These are phyloP conservation scores for Boletus fagicola DNA, from an alignment of 768 basidiomycete species.

Conservation along the genomic window DNA sequence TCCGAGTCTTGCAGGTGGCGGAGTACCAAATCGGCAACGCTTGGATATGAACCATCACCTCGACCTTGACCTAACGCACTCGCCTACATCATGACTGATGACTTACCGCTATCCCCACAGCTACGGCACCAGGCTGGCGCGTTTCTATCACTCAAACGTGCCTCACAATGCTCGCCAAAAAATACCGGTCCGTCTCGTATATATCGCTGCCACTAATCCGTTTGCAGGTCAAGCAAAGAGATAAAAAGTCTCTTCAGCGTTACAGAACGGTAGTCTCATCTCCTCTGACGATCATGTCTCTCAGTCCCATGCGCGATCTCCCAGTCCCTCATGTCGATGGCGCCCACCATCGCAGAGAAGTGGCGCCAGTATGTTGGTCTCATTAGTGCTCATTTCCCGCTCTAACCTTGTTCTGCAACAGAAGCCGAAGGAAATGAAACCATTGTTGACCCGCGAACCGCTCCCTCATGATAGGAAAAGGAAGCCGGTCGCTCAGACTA, in stretches of 20 bases:
- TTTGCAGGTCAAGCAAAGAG: slow-evolving; percentile 12
- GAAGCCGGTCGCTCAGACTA: slow-evolving; percentile 16
- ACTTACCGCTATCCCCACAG: slow-evolving; percentile 25
- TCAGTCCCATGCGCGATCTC: slow-evolving; percentile 14
- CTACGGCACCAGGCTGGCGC: slow-evolving; percentile 36
- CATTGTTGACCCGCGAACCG: slow-evolving; percentile 23
- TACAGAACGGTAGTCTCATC: slow-evolving; percentile 8
- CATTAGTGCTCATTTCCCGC: slow-evolving; percentile 9
- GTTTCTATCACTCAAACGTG: slow-evolving; percentile 32
- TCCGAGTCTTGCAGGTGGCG: slow-evolving; percentile 19
- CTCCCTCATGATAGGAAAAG: slow-evolving; percentile 28
- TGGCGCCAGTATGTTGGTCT: slow-evolving; percentile 19
- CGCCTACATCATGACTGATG: slow-evolving; percentile 29
- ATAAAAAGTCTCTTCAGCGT: slow-evolving; percentile 14
- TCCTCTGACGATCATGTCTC: slow-evolving; percentile 14
- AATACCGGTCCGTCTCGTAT: slow-evolving; percentile 27
- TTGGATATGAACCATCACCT: slow-evolving; percentile 33
- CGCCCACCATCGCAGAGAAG: slow-evolving; percentile 20
- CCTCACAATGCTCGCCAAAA: slow-evolving; percentile 16
- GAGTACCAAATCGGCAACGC: slow-evolving; percentile 33
- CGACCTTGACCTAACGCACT: slow-evolving; percentile 25
- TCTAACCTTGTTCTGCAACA: slow-evolving; percentile 16
- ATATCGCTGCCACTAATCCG: slow-evolving; percentile 22
- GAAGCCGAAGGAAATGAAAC: slow-evolving; percentile 22
- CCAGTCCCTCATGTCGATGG: slow-evolving; percentile 3